Conservation (phyloP, 169 alveolate genomes). For the Plasmodium knowlesi region DNA sequence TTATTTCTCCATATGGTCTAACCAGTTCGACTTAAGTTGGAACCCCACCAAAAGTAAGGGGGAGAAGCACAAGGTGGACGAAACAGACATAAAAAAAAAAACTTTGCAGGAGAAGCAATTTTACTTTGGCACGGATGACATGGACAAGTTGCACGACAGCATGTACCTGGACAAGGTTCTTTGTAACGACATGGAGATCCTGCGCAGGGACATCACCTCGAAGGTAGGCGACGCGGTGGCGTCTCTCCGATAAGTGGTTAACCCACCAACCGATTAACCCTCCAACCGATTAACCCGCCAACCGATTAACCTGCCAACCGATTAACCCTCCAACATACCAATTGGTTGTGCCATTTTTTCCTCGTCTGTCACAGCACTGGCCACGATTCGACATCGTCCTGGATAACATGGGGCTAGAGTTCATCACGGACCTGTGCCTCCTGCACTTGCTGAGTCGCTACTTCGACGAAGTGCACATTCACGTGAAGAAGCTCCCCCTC, state of each 20-base stretch:
- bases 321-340: background rate
- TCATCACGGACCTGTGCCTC: conserved; percentile 53
- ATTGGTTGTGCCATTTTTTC: background rate
- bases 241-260: no score
- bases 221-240: conserved; percentile 5
- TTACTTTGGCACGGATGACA: conserved; percentile 23
- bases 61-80: conserved; percentile 2
- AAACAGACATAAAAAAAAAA: conserved; percentile 55
- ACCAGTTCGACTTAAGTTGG: conserved; percentile 71
- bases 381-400: conserved; percentile 61
- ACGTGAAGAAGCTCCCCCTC: conserved; percentile 45
- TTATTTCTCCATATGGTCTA: conserved; percentile 58
- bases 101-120: conserved; percentile 32
- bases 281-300: background rate
- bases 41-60: conserved; percentile 49
- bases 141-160: conserved; percentile 24
- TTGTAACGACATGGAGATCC: conserved; percentile 1
- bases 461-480: conserved; percentile 44
- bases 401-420: conserved; percentile 68
- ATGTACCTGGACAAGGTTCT: conserved; percentile 37
- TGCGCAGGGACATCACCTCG: conserved; percentile 21
- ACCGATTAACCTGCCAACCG: background rate
- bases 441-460: conserved; percentile 10
- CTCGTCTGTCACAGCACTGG: background rate
- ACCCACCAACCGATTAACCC: no score